Percentiles rank a stretch among this genome's conserved stretches.
phyloP scores from a whole-genome alignment of 805 yeast species.

The Candida adriatica region DNA sequence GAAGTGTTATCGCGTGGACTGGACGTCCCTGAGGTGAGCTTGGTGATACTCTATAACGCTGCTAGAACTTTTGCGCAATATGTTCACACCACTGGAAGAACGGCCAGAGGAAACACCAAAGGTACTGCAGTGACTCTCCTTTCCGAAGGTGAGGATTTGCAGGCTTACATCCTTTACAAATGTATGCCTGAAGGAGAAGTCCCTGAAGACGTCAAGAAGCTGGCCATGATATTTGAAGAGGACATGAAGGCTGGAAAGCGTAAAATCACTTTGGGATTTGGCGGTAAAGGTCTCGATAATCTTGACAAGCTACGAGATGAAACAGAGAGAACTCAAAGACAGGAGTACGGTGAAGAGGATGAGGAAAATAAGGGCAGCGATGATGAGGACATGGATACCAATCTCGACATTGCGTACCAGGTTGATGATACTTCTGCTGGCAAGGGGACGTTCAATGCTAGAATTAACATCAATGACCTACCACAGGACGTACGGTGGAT shows the following conservation, averaged over 20 bases:
- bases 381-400: slow-evolving; percentile 14
- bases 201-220: slow-evolving; percentile 40
- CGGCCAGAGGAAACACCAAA: slow-evolving; percentile 75
- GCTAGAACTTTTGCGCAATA: slow-evolving; percentile 93
- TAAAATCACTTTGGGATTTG: slow-evolving; percentile 70
- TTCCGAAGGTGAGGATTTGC: slow-evolving; percentile 53
- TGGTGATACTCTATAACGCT: slow-evolving; percentile 77
- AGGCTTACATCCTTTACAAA: slow-evolving; percentile 49
- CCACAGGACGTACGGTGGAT: slow-evolving; percentile 79
- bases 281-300: slow-evolving; percentile 86
- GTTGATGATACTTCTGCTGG: slow-evolving; percentile 50
- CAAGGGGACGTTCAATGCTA: slow-evolving; percentile 50
- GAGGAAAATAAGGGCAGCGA: slow-evolving; percentile 23
- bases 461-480: slow-evolving; percentile 72
- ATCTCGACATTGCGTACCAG: slow-evolving; percentile 40
- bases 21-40: slow-evolving; percentile 78
- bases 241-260: slow-evolving; percentile 65
- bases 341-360: slow-evolving; percentile 38
- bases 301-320: slow-evolving; percentile 56
- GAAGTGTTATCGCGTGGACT: slow-evolving; percentile 94
- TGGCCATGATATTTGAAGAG: slow-evolving; percentile 49
- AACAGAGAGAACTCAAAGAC: slow-evolving; percentile 42
- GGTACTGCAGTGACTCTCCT: slow-evolving; percentile 79
- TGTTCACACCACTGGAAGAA: slow-evolving; percentile 92
- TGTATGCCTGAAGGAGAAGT: slow-evolving; percentile 45